These are phyloP conservation scores for Lindgomyces ingoldianus DNA, from an alignment of 495 filamentous ascomycete species.

Conservation along the genomic window DNA sequence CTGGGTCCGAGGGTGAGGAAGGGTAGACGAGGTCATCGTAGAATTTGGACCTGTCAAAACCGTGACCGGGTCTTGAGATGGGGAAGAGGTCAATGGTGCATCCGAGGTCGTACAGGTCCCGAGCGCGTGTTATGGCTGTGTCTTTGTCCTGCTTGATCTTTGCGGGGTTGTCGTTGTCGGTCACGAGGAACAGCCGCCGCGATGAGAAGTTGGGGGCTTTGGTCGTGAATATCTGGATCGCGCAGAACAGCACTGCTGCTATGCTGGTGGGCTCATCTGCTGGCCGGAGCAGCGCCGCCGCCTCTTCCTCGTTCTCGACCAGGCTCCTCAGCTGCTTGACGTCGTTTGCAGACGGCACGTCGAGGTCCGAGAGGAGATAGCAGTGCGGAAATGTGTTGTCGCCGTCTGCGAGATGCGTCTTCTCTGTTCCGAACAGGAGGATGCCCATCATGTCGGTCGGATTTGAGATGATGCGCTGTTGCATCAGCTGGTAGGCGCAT, in stretches of 20 bases:
- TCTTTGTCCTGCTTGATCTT: conserved; percentile 69
- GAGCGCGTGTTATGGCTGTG: conserved; percentile 80
- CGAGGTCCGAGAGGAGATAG: conserved; percentile 87
- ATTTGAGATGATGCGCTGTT: conserved; percentile 95
- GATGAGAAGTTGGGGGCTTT: conserved; percentile 94
- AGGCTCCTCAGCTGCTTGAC: conserved; percentile 76
- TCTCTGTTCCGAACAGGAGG: conserved; percentile 86
- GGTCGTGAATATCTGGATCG: conserved; percentile 94
- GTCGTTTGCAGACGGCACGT: conserved; percentile 81
- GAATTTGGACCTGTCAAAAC: conserved; percentile 84
- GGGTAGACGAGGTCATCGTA: conserved; percentile 67
- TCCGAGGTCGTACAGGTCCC: conserved; percentile 93
- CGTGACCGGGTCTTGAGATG: conserved; percentile 70
- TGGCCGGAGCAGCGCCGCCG: conserved; percentile 63
- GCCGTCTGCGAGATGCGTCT: conserved; percentile 75
- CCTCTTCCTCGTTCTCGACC: conserved; percentile 72
- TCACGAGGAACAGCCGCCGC: conserved; percentile 88
- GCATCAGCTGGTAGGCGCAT: conserved; percentile 93
- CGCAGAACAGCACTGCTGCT: conserved; percentile 90
- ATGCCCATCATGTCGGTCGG: conserved; percentile 98
- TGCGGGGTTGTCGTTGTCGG: conserved; percentile 87
- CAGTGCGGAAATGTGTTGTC: conserved; percentile 81
- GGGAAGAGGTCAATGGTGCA: conserved; percentile 94
- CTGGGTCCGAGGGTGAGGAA: conserved; percentile 60
- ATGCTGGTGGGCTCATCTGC: conserved; percentile 68